Evolutionary conservation across 129 eudicot genomes (phyloP).

Genomic region (Mikania micrantha): DNA sequence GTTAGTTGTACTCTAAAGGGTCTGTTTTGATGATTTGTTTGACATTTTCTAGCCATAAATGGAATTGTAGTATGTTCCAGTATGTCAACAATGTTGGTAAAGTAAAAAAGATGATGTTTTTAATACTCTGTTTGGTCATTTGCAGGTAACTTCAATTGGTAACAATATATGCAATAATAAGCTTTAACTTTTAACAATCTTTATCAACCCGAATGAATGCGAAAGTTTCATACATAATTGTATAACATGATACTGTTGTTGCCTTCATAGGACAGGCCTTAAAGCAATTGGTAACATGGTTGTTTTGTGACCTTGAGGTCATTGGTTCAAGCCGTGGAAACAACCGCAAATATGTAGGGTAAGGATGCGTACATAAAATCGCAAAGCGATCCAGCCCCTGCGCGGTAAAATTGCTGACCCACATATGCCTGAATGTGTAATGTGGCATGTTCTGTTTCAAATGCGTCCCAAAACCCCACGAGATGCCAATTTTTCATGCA

Average conservation of each 20-base stretch:
- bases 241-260: neutral
- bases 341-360: too few relatives aligned
- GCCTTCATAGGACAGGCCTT: too few relatives aligned
- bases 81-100: slow-evolving; percentile 25
- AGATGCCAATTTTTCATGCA: neutral
- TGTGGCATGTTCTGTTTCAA: neutral
- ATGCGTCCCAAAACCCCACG: too few relatives aligned
- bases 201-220: too few relatives aligned
- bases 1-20: slow-evolving; percentile 7
- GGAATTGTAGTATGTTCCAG: slow-evolving; percentile 23
- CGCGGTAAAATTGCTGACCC: neutral
- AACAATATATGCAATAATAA: slow-evolving; percentile 16
- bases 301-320: too few relatives aligned
- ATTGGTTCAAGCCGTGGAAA: too few relatives aligned
- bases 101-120: slow-evolving; percentile 6
- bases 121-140: slow-evolving; percentile 7
- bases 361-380: too few relatives aligned
- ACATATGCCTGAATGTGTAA: slow-evolving; percentile 2
- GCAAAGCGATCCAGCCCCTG: too few relatives aligned
- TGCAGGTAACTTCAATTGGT: slow-evolving; percentile 11
- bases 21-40: neutral
- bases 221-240: neutral
- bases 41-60: slow-evolving; percentile 18
- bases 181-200: slow-evolving; percentile 12
- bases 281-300: too few relatives aligned